A percentile compares a stretch with the other conserved stretches of the same genome.
Conservation (phyloP, 345 rosid genomes). For the Hirschfeldia incana region DNA sequence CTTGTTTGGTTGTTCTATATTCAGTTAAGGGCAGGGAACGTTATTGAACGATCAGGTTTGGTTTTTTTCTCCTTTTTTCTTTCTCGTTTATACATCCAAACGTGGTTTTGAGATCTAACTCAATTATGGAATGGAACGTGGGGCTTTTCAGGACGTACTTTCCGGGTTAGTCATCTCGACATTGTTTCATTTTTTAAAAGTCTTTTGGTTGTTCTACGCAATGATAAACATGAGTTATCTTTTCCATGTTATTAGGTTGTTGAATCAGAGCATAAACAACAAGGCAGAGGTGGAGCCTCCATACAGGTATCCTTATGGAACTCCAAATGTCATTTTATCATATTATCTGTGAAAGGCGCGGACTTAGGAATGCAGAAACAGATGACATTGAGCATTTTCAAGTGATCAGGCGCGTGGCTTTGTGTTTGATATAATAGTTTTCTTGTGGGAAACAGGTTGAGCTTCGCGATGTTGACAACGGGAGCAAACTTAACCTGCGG, state of each 20-base stretch:
- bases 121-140: constrained; percentile 20
- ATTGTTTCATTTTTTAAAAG: background rate
- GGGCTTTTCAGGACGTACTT: constrained; percentile 63
- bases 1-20: background rate
- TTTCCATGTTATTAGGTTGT: constrained; percentile 50
- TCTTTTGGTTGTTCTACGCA: background rate
- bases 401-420: background rate
- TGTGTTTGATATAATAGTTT: background rate
- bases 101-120: constrained; percentile 1
- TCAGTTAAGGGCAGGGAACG: constrained; percentile 83
- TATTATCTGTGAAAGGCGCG: background rate
- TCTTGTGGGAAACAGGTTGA: constrained; percentile 53
- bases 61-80: background rate
- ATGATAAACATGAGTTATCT: too few species aligned
- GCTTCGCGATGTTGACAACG: constrained; percentile 90
- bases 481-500: constrained; percentile 78
- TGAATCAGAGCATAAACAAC: constrained; percentile 76
- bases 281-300: constrained; percentile 93
- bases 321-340: background rate
- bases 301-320: constrained; percentile 55
- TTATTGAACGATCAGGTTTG: constrained; percentile 81
- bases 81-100: background rate
- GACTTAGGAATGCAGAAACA: background rate
- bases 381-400: too few species aligned
- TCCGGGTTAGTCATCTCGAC: constrained; percentile 49